Conservation (phyloP, 352 stramenopile species). For the Globisporangium paroecandrum region DNA sequence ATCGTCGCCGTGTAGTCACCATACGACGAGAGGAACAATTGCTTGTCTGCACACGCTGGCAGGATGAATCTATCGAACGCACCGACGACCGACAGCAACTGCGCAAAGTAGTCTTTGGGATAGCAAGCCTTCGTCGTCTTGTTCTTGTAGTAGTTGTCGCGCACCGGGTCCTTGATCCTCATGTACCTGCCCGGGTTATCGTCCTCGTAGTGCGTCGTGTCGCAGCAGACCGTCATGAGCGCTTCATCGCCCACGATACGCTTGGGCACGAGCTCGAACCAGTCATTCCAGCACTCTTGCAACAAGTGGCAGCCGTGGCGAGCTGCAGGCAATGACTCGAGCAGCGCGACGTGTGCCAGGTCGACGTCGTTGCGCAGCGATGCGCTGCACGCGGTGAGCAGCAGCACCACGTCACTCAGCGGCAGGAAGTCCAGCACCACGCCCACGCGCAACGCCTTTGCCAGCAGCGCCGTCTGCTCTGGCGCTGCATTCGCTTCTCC, state of each 20-base stretch:
- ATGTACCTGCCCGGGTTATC: not conserved
- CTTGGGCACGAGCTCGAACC: conserved; percentile 2
- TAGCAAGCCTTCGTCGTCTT: not conserved
- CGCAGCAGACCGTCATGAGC: not conserved
- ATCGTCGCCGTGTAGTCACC: conserved; percentile 1
- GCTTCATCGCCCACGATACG: conserved; percentile 8
- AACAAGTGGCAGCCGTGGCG: conserved; percentile 2
- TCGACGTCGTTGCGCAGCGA: not conserved
- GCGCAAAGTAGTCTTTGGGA: not conserved
- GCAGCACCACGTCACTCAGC: not conserved
- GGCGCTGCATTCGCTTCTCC: not conserved
- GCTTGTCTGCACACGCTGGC: not conserved
- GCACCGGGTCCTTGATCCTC: conserved; percentile 2
- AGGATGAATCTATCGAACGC: conserved; percentile 8
- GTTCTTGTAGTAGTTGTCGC: not conserved
- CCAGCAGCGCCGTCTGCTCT: not conserved
- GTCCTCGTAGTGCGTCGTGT: not conserved
- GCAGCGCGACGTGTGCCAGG: not conserved
- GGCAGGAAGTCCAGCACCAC: conserved; percentile 6
- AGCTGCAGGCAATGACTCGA: not conserved
- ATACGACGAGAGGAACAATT: conserved; percentile 7
- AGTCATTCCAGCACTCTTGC: conserved; percentile 8
- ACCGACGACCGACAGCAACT: not conserved
- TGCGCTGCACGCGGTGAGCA: not conserved
- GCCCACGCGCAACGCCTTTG: not conserved